A percentile compares a stretch with the other conserved stretches of the same genome.
Evolutionary conservation across 306 rosid genomes (phyloP).

Genomic region (Arachis stenosperma): DNA sequence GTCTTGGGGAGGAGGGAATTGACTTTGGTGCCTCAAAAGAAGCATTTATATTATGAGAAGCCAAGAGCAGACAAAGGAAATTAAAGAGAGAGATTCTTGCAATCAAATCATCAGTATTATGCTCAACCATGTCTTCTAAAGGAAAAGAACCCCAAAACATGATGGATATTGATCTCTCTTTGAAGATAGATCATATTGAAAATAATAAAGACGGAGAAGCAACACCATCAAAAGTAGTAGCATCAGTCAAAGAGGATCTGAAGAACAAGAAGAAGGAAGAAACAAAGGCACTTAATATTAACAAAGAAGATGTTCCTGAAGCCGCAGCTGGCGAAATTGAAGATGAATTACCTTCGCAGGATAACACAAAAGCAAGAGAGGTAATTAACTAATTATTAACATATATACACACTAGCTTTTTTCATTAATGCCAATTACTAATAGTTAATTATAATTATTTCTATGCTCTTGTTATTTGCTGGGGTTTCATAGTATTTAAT

Average conservation of each 20-base stretch:
- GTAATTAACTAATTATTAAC: conserved; percentile 28
- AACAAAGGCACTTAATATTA: conserved; percentile 14
- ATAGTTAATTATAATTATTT: no score
- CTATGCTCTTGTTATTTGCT: no score
- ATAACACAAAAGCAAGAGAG: conserved; percentile 51
- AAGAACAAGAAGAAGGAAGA: neutral
- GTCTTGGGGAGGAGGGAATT: conserved; percentile 68
- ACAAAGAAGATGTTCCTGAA: conserved; percentile 47
- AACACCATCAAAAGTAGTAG: conserved; percentile 10
- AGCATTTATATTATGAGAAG: conserved; percentile 42
- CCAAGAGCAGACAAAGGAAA: conserved; percentile 33
- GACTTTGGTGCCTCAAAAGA: conserved; percentile 96
- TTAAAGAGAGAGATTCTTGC: conserved; percentile 25
- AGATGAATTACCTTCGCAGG: conserved; percentile 54
- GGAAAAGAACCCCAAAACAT: conserved; percentile 29
- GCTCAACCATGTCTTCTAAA: conserved; percentile 47
- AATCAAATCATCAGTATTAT: neutral
- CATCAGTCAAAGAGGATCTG: conserved; percentile 24
- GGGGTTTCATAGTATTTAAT: no score
- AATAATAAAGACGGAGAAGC: conserved; percentile 17
- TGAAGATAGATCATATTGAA: conserved; percentile 50
- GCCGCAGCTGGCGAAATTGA: conserved; percentile 56
- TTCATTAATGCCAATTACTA: no score
- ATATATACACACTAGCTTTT: no score
- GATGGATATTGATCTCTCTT: conserved; percentile 79